phyloP scores from a whole-genome alignment of 768 basidiomycete genomes.

The Russula dissimulans region DNA sequence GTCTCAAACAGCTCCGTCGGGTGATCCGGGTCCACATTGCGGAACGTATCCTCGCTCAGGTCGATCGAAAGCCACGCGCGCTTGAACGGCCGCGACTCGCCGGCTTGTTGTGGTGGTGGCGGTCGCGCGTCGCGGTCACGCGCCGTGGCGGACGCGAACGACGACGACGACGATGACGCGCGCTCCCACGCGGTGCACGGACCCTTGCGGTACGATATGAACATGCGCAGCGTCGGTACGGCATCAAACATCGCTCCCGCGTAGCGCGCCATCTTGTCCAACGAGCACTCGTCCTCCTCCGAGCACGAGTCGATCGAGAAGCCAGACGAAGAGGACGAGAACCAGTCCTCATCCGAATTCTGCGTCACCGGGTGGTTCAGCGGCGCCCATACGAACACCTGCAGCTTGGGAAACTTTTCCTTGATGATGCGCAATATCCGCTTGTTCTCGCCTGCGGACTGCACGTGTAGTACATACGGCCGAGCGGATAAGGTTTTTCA shows the following conservation, averaged over 20 bases:
- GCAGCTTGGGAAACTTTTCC: conserved; percentile 6
- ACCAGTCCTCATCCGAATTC: background rate
- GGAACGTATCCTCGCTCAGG: conserved; percentile 5
- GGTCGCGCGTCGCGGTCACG: too few relatives aligned
- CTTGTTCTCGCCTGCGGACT: conserved; percentile 16
- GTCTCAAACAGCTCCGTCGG: conserved; percentile 3
- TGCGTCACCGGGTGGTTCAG: background rate
- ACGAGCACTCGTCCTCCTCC: conserved; percentile 8
- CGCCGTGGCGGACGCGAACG: too few relatives aligned
- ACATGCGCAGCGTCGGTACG: conserved; percentile 12
- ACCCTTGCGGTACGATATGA: conserved; percentile 14
- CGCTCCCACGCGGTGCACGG: conserved; percentile 8
- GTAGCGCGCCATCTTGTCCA: conserved; percentile 13
- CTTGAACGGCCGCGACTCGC: background rate
- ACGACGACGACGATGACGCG: background rate
- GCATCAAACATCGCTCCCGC: conserved; percentile 11
- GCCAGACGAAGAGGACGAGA: conserved; percentile 2
- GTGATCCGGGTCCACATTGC: conserved; percentile 4
- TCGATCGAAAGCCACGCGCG: conserved; percentile 2
- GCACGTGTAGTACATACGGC: background rate
- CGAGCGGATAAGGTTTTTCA: too few relatives aligned
- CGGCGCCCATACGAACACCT: conserved; percentile 17
- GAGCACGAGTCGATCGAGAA: conserved; percentile 14
- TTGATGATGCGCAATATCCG: conserved; percentile 10
- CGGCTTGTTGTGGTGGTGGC: background rate